Conservation (phyloP, 2,329 filamentous ascomycete genomes). For the Fonsecaea erecta region DNA sequence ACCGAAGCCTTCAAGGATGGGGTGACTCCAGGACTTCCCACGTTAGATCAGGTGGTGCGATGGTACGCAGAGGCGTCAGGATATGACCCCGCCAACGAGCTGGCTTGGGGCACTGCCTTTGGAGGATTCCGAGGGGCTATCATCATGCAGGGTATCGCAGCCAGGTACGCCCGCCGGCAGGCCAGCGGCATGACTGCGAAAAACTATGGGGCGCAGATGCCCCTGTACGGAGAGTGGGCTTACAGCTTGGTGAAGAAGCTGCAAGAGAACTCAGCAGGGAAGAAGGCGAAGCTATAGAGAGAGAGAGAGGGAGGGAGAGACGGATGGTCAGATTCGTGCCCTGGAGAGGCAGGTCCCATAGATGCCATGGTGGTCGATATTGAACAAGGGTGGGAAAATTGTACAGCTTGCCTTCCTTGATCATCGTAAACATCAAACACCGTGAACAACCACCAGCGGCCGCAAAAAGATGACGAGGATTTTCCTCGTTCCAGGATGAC, state of each 20-base stretch:
- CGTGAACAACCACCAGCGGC: neutral
- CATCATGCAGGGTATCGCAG: constrained; percentile 89
- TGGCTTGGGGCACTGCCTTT: constrained; percentile 69
- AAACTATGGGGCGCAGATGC: constrained; percentile 71
- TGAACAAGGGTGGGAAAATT: neutral
- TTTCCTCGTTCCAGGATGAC: too few relatives aligned
- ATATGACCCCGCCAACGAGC: constrained; percentile 68
- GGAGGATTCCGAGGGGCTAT: constrained; percentile 63
- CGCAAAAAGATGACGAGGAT: neutral
- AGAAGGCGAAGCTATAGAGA: constrained; percentile 52
- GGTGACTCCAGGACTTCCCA: constrained; percentile 68
- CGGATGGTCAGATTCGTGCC: constrained; percentile 8
- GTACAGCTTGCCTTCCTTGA: too few relatives aligned
- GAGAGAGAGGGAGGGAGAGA: neutral
- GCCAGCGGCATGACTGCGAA: constrained; percentile 84
- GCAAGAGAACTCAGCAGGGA: constrained; percentile 39
- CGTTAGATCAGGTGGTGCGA: constrained; percentile 60
- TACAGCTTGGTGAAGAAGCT: constrained; percentile 71
- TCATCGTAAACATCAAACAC: neutral
- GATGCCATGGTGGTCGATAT: neutral
- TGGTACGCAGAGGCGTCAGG: constrained; percentile 73
- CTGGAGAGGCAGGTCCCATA: neutral
- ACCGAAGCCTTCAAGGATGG: constrained; percentile 61
- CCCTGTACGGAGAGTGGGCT: constrained; percentile 74
- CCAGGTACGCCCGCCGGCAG: constrained; percentile 80